phyloP scores from a whole-genome alignment of 768 basidiomycete genomes.

The Boletus pseudo-olivaceus region DNA sequence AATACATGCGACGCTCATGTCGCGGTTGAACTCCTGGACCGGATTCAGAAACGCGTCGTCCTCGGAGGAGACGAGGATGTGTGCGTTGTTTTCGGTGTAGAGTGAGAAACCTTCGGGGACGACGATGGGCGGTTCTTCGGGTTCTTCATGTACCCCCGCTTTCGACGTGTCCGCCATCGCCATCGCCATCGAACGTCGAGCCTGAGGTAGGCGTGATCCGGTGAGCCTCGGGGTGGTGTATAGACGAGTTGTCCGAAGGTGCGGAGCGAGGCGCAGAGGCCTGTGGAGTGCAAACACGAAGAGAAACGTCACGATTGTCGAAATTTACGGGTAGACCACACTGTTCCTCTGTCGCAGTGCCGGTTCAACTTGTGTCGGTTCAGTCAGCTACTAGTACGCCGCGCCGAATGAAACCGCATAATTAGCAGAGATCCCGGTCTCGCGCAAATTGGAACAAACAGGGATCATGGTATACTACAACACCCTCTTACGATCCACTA shows the following conservation, averaged over 20 bases:
- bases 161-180: neutral
- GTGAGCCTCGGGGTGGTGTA: neutral
- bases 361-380: no score
- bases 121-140: constrained; percentile 24
- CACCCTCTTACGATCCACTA: neutral
- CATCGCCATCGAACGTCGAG: constrained; percentile 6
- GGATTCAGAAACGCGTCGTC: constrained; percentile 95
- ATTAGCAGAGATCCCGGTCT: no score
- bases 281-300: constrained; percentile 16
- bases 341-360: no score
- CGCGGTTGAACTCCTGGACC: constrained; percentile 97
- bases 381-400: no score
- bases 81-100: constrained; percentile 78
- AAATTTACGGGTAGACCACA: neutral
- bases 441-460: neutral
- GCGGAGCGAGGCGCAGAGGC: constrained; percentile 27
- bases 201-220: neutral
- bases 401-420: no score
- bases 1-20: constrained; percentile 88
- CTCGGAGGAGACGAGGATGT: constrained; percentile 48
- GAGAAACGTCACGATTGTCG: constrained; percentile 17
- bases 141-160: neutral
- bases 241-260: constrained; percentile 3
- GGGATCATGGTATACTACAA: no score
- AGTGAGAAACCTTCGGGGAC: constrained; percentile 75